Base-by-base conservation (phyloP, 441 rosid genomes). In the Rhodomyrtus psidioides region DNA sequence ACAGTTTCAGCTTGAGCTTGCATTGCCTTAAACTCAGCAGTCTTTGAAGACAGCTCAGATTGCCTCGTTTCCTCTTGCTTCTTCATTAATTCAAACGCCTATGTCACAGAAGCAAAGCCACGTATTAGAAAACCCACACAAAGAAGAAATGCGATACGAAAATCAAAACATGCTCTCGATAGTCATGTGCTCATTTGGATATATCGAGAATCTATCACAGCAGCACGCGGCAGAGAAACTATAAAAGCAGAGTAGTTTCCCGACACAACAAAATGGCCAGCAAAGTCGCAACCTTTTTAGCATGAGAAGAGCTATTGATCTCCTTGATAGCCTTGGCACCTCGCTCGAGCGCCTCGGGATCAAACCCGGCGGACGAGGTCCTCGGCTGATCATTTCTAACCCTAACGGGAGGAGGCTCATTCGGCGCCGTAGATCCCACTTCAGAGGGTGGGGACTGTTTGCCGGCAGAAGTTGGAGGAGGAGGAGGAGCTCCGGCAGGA, bases 1-100 rank as follows among this genome's bases (percentile, higher is more conserved):
- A 97, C 99, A 87, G 93, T 94, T 92, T 96, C 98, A 59, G 99
- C 95, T 89, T 96, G 97, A 51, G 99, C 96, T 94, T 94, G 97
- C 92, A 90, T 84, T 62, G 98, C 97, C 90, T 96, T 97, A 84
- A 87, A 97, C 90, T 95, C 98, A 57, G 95, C 95, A 75, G 91
- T 92, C 91, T 94, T 94, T 0, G 92, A 92, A 75, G 92, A 87
- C 89, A 92, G 53, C 89, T 96, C 97, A 5, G 91, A 79, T 88
- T 91, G 96, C 90, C 90, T 95, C 4, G 99, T 96, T 86, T 94
- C 96, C 89, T 97, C 99, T 91, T 91, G 93, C 88, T 90, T 92
- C 93, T 94, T 94, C 54, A 94, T 91, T 60, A 88, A 46, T 85
- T 96, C 99, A 92, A 97, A 96, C 39, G 92, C 95, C 99, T 97